Conservation (phyloP, 2,329 filamentous ascomycete species). For the Hymenoscyphus linearis region DNA sequence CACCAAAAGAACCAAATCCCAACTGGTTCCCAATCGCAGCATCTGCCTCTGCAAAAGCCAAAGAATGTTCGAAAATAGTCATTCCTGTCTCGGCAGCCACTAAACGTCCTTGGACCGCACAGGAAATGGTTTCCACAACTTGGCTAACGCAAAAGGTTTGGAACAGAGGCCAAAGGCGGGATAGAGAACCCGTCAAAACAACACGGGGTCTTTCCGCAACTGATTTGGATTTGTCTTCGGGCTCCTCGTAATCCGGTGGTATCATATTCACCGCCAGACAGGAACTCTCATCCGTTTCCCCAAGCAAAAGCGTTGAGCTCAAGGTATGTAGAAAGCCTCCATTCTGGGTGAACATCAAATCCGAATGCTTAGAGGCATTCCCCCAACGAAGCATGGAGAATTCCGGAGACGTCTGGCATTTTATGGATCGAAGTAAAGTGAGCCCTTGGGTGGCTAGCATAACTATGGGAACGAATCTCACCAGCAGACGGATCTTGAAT, state of each 20-base stretch:
- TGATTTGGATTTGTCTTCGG: slow-evolving; percentile 28
- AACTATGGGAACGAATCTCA: slow-evolving; percentile 67
- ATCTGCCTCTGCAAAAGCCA: slow-evolving; percentile 94
- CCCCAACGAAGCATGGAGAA: slow-evolving; percentile 68
- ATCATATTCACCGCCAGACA: slow-evolving; percentile 74
- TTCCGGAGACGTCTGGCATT: slow-evolving; percentile 80
- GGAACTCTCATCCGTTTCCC: slow-evolving; percentile 67
- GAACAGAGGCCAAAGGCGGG: slow-evolving; percentile 70
- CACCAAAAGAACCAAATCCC: slow-evolving; percentile 55
- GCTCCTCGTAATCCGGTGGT: slow-evolving; percentile 44
- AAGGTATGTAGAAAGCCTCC: slow-evolving; percentile 67
- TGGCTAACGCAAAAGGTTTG: slow-evolving; percentile 67
- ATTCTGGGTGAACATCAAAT: slow-evolving; percentile 64
- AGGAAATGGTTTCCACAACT: slow-evolving; percentile 83
- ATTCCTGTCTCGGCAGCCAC: slow-evolving; percentile 85
- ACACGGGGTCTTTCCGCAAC: slow-evolving; percentile 9
- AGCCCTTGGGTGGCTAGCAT: slow-evolving; percentile 65
- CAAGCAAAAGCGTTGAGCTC: slow-evolving; percentile 67
- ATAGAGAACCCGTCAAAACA: slow-evolving; percentile 62
- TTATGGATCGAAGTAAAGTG: slow-evolving; percentile 73
- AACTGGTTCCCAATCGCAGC: slow-evolving; percentile 77
- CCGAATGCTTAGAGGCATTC: slow-evolving; percentile 56
- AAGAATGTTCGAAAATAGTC: slow-evolving; percentile 92
- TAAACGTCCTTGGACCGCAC: slow-evolving; percentile 77
- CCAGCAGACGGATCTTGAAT: slow-evolving; percentile 63